Percentiles rank a stretch among this genome's conserved stretches.
Conservation (phyloP, 345 rosid genomes). For the Eucalyptus cloeziana region DNA sequence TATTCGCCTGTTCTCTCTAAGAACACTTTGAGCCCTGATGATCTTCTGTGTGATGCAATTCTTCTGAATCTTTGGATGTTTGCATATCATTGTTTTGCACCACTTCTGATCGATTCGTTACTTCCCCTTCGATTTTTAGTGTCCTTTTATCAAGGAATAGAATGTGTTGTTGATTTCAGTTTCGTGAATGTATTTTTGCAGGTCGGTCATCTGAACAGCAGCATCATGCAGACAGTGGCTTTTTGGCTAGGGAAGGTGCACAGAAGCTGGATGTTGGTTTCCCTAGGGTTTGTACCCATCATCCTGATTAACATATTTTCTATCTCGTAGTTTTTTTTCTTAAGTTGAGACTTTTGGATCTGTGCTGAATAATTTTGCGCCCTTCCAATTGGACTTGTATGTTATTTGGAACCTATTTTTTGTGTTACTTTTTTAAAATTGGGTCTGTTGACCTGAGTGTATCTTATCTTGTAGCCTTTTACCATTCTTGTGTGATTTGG, state of each 20-base stretch:
- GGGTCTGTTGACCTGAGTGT: not conserved
- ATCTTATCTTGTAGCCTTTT: not conserved
- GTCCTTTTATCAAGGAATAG: not conserved
- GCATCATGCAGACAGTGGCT: not conserved
- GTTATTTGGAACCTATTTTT: not conserved
- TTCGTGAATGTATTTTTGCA: not conserved
- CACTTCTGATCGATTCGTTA: not conserved
- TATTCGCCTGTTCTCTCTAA: not conserved
- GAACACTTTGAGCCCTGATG: not conserved
- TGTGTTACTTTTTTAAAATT: not conserved
- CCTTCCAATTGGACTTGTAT: not conserved
- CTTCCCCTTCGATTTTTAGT: not conserved
- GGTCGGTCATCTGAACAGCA: slow-evolving; percentile 12
- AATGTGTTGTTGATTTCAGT: not conserved
- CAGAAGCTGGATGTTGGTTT: slow-evolving; percentile 1
- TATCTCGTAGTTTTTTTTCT: not conserved
- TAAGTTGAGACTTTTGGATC: not conserved
- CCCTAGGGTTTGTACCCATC: not conserved
- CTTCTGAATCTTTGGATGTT: not conserved
- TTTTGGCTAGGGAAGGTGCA: slow-evolving; percentile 5
- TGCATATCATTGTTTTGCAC: not conserved
- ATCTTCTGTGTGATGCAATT: not conserved
- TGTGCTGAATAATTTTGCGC: not conserved
- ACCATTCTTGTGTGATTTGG: not conserved
- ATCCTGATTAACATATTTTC: not conserved